phyloP scores from a whole-genome alignment of 2,329 filamentous ascomycete species.

The Fusarium drepaniforme region DNA sequence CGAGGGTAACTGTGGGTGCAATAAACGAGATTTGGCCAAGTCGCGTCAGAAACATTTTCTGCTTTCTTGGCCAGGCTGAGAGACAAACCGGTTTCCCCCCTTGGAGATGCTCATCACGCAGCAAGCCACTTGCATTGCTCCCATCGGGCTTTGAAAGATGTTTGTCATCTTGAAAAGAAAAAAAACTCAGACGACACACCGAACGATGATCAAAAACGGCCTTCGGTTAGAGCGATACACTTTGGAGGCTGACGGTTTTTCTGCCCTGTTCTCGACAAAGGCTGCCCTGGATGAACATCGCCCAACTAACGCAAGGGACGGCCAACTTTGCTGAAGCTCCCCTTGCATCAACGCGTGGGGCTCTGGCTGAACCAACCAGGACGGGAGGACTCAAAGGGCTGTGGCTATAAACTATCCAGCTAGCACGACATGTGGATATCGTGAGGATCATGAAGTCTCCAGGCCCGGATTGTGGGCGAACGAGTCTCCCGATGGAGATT shows the following conservation, averaged over 20 bases:
- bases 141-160: slow-evolving; percentile 1
- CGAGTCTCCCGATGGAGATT: background rate
- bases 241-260: slow-evolving; percentile 27
- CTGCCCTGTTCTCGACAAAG: background rate
- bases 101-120: background rate
- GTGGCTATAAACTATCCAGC: slow-evolving; percentile 24
- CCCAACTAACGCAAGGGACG: slow-evolving; percentile 27
- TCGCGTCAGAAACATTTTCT: background rate
- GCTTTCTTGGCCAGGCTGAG: background rate
- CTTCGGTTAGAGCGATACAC: background rate
- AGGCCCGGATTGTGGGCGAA: background rate
- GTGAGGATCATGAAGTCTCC: background rate
- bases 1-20: background rate
- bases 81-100: background rate
- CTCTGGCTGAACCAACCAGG: background rate
- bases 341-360: slow-evolving; percentile 26
- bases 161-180: background rate
- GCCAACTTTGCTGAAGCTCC: slow-evolving; percentile 5
- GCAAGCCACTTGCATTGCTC: background rate
- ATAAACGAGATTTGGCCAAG: background rate
- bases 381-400: background rate
- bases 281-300: background rate
- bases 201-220: slow-evolving; percentile 14
- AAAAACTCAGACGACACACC: slow-evolving; percentile 16
- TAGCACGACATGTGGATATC: background rate